Evolutionary conservation across 768 basidiomycete genomes (phyloP).

Genomic region (Leucocoprinus birnbaumii): DNA sequence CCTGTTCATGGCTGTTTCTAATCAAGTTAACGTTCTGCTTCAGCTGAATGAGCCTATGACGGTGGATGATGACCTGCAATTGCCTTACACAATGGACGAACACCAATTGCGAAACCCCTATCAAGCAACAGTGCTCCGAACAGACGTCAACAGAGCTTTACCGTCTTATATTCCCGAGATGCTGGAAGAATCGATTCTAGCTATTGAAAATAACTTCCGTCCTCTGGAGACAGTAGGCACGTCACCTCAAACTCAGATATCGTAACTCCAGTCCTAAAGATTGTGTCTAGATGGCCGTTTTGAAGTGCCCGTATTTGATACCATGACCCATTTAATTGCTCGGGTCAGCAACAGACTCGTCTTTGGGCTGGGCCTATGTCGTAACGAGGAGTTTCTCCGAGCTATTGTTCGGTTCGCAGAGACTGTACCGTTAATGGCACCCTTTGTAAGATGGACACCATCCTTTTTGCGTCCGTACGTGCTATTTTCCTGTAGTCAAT

Average conservation of each 20-base stretch:
- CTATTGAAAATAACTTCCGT: slow-evolving; percentile 26
- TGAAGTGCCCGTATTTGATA: slow-evolving; percentile 27
- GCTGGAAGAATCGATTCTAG: slow-evolving; percentile 30
- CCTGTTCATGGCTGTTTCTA: too few species aligned
- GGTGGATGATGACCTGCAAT: slow-evolving; percentile 32
- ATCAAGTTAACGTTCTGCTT: too few species aligned
- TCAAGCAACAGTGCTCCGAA: slow-evolving; percentile 31
- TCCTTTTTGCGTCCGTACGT: slow-evolving; percentile 27
- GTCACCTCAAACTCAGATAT: neutral
- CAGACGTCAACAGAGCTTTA: slow-evolving; percentile 33
- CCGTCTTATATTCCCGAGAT: slow-evolving; percentile 34
- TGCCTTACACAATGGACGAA: slow-evolving; percentile 34
- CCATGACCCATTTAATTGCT: slow-evolving; percentile 35
- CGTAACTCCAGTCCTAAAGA: neutral
- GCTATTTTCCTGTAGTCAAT: neutral
- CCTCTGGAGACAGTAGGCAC: slow-evolving; percentile 14
- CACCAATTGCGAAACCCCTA: slow-evolving; percentile 31
- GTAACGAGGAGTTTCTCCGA: slow-evolving; percentile 30
- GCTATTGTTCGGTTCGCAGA: slow-evolving; percentile 33
- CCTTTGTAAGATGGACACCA: slow-evolving; percentile 31
- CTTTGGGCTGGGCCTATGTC: slow-evolving; percentile 32
- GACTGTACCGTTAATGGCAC: slow-evolving; percentile 29
- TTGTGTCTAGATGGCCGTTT: slow-evolving; percentile 16
- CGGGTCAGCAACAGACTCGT: slow-evolving; percentile 36
- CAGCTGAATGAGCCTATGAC: slow-evolving; percentile 34